Percentiles rank a stretch among this genome's conserved stretches.
Evolutionary conservation across 2,329 filamentous ascomycete species (phyloP).

Genomic region (Fusarium aywerte): DNA sequence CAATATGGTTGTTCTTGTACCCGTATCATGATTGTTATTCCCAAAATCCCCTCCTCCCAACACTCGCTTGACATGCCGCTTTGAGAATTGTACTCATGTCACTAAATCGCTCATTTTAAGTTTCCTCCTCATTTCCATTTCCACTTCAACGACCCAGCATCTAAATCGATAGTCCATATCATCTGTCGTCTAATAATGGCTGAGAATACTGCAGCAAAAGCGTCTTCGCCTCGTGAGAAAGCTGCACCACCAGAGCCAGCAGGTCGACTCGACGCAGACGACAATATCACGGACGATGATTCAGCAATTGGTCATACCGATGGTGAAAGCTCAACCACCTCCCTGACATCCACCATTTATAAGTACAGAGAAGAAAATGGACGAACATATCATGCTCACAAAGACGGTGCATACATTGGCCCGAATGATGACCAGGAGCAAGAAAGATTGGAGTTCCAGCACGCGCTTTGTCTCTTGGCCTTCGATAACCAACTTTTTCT

Average conservation of each 20-base stretch:
- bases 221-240: background rate
- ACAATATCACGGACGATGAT: slow-evolving; percentile 4
- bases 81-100: background rate
- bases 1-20: background rate
- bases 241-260: background rate
- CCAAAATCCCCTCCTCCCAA: background rate
- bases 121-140: background rate
- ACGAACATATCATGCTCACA: slow-evolving; percentile 44
- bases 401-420: slow-evolving; percentile 33
- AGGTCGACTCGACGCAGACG: slow-evolving; percentile 13
- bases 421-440: slow-evolving; percentile 26
- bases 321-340: slow-evolving; percentile 27
- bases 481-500: slow-evolving; percentile 41
- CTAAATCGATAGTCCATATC: background rate
- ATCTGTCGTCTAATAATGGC: background rate
- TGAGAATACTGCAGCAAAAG: background rate
- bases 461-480: slow-evolving; percentile 42
- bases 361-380: slow-evolving; percentile 43
- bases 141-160: background rate
- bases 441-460: slow-evolving; percentile 37
- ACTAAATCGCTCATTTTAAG: slow-evolving; percentile 4
- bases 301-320: slow-evolving; percentile 4
- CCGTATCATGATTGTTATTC: background rate
- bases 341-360: slow-evolving; percentile 32
- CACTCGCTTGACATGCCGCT: background rate